Conservation (phyloP, 129 eudicot species). For the Oenanthe sinensis region DNA sequence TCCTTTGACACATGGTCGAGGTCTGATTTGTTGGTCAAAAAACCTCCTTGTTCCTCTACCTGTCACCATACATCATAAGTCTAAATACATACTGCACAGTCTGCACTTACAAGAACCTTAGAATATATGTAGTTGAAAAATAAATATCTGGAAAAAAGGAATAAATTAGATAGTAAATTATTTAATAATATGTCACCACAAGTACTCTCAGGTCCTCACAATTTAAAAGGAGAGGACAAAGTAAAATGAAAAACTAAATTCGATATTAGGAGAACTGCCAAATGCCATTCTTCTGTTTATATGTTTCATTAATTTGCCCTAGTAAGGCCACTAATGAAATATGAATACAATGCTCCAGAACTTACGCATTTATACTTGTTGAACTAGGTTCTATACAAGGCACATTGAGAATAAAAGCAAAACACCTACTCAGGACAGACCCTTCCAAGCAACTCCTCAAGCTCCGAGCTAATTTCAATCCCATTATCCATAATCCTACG, state of each 20-base stretch:
- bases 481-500: constrained; percentile 48
- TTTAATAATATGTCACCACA: not conserved
- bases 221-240: not conserved
- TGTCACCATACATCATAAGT: too few species aligned
- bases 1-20: constrained; percentile 43
- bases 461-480: constrained; percentile 31
- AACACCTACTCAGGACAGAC: constrained; percentile 23
- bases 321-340: too few species aligned
- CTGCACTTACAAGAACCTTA: too few species aligned
- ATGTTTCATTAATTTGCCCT: not conserved
- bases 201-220: not conserved
- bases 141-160: too few species aligned
- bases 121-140: too few species aligned
- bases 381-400: not conserved
- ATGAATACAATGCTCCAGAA: too few species aligned
- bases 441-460: constrained; percentile 39
- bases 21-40: constrained; percentile 26
- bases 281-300: not conserved
- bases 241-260: not conserved
- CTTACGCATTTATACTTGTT: not conserved
- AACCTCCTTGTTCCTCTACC: constrained; percentile 28
- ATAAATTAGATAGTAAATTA: too few species aligned
- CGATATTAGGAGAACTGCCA: not conserved
- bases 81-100: too few species aligned
- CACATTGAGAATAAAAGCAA: not conserved